Base-by-base conservation (phyloP, 2,329 filamentous ascomycete species). In the Bertia moriformis region DNA sequence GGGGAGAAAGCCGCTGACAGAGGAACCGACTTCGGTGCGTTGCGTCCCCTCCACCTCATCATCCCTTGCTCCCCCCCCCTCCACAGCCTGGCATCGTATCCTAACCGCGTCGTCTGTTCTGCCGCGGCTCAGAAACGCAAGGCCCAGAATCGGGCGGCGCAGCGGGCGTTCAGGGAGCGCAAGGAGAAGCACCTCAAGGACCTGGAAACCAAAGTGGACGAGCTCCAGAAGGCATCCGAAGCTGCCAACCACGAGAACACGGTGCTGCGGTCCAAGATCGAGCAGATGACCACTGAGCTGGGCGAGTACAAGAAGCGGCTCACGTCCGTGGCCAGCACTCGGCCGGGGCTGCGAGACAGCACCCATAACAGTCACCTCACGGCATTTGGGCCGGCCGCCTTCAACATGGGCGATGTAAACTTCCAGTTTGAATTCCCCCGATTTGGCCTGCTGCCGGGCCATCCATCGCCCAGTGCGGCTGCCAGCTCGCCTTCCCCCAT, bases 91-190 rank as follows among this genome's bases (percentile, higher is more conserved):
- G n/a, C n/a, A n/a, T n/a, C n/a, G n/a, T n/a, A n/a, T n/a, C n/a
- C n/a, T n/a, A n/a, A n/a, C n/a, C n/a, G n/a, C n/a, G n/a, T n/a
- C n/a, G n/a, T n/a, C n/a, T n/a, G n/a, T n/a, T n/a, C n/a, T n/a
- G n/a, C n/a, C n/a, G n/a, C n/a, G n/a, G n/a, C n/a, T n/a, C 51
- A 93, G 86, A 93, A 93, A 63, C 81, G 87, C 50, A 98, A 98
- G 64, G 91, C 91, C 7, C 88, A 95, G 54, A 95, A 95, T 49
- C 76, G 88, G 48, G 88, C 88, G 10, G 88, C 88, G 3, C 88
- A 95, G 60, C 76, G 88, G 42, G 88, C 88, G 4, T 95, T 95
- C 69, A 78, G 88, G 40, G 88, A 95, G 58, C 83, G 88, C 45
- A 95, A 95, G 61, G 88, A 95, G 59, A 89, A 83, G 63, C 88